Conservation (phyloP, 345 rosid genomes). For the Lagerstroemia speciosa region DNA sequence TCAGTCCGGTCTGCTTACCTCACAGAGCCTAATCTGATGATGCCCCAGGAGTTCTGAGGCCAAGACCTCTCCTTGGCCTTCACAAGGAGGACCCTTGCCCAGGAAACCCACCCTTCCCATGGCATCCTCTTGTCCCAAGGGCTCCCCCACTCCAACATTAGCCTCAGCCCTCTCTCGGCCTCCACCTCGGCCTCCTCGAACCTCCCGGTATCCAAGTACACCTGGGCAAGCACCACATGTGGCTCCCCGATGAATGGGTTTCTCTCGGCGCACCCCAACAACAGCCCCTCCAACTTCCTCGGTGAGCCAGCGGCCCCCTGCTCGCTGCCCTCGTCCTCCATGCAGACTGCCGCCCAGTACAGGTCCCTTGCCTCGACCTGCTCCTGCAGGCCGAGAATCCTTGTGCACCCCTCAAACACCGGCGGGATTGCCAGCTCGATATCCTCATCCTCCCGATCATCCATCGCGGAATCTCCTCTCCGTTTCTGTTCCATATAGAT, state of each 20-base stretch:
- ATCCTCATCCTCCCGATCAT: conserved; percentile 49
- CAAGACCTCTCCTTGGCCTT: conserved; percentile 70
- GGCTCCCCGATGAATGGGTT: conserved; percentile 85
- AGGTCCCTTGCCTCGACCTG: conserved; percentile 55
- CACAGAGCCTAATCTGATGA: conserved; percentile 47
- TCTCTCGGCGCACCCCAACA: conserved; percentile 39
- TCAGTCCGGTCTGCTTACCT: too few relatives aligned
- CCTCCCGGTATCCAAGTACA: conserved; percentile 46
- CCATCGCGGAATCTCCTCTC: conserved; percentile 12
- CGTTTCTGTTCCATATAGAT: conserved; percentile 45
- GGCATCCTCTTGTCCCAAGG: conserved; percentile 94
- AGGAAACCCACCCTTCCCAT: conserved; percentile 94
- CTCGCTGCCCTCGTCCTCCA: neutral
- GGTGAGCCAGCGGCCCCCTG: neutral
- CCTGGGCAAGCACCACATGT: conserved; percentile 57
- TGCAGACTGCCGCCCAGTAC: conserved; percentile 65
- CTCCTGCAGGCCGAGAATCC: conserved; percentile 42
- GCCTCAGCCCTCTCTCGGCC: conserved; percentile 53
- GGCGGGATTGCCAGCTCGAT: conserved; percentile 72
- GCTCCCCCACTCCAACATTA: conserved; percentile 79
- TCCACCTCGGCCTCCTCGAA: conserved; percentile 59
- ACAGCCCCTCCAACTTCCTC: conserved; percentile 41
- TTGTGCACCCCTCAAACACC: conserved; percentile 51
- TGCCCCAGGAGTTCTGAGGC: conserved; percentile 74
- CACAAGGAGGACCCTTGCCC: conserved; percentile 68